Conservation (phyloP, 1,139 yeast genomes). For the Taiozyma sp. region DNA sequence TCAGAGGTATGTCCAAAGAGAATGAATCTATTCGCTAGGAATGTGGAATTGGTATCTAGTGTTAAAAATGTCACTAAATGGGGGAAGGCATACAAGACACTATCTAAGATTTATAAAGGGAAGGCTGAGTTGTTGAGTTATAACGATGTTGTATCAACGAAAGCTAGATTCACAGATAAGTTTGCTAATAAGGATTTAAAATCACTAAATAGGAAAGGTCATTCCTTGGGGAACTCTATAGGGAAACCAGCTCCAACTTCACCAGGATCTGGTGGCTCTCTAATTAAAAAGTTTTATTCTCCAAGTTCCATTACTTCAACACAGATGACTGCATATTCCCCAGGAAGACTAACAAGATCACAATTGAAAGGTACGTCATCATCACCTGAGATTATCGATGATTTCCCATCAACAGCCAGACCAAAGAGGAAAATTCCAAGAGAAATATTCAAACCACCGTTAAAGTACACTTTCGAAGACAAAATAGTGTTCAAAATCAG, state of each 20-base stretch:
- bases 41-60: neutral
- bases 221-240: neutral
- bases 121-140: neutral
- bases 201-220: neutral
- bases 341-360: neutral
- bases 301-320: neutral
- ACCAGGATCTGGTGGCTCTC: neutral
- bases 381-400: neutral
- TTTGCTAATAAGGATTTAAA: neutral
- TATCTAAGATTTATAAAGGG: neutral
- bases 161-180: neutral
- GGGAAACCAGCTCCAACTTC: neutral
- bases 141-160: neutral
- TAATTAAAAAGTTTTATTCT: neutral
- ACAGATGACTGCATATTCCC: neutral
- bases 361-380: neutral
- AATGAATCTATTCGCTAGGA: neutral
- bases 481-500: slow-evolving; percentile 46
- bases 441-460: slow-evolving; percentile 44
- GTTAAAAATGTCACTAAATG: neutral
- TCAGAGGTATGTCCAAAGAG: neutral
- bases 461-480: slow-evolving; percentile 46
- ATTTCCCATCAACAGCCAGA: neutral
- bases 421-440: neutral
- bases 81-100: neutral